Evolutionary conservation across 106 monocot genomes (phyloP).

Genomic region (Dendrobium huoshanense): DNA sequence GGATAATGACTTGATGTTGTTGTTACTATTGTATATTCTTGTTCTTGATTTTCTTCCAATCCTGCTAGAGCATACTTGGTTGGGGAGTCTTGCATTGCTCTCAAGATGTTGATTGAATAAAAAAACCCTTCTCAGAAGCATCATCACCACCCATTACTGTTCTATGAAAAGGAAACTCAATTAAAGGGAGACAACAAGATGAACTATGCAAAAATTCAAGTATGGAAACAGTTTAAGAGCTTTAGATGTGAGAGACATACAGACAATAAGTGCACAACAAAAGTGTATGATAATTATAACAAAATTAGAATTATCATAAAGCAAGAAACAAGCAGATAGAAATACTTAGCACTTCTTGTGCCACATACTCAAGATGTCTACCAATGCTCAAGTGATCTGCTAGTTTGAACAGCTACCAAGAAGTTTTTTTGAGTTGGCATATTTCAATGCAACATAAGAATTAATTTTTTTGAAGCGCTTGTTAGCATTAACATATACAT

Average conservation of each 20-base stretch:
- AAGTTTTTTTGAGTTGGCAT: no score
- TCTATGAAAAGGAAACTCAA: neutral
- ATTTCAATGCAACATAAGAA: no score
- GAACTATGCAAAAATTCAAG: neutral
- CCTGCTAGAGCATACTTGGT: no score
- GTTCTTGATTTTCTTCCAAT: no score
- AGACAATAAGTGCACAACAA: neutral
- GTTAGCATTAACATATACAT: no score
- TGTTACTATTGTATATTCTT: no score
- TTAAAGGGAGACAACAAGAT: neutral
- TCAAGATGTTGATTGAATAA: neutral
- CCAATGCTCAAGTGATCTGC: no score
- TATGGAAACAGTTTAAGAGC: neutral
- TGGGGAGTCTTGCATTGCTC: no score
- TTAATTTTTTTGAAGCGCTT: no score
- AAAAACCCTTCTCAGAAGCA: conserved; percentile 18
- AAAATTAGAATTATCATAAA: neutral
- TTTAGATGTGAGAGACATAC: neutral
- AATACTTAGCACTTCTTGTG: neutral
- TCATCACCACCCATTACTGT: conserved; percentile 22
- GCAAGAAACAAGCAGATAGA: neutral
- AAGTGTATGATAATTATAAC: neutral
- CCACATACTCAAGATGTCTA: no score
- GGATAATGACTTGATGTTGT: no score
- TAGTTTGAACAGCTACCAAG: no score